Conservation (phyloP, 2,329 filamentous ascomycete genomes). For the Tolypocladium sp. region DNA sequence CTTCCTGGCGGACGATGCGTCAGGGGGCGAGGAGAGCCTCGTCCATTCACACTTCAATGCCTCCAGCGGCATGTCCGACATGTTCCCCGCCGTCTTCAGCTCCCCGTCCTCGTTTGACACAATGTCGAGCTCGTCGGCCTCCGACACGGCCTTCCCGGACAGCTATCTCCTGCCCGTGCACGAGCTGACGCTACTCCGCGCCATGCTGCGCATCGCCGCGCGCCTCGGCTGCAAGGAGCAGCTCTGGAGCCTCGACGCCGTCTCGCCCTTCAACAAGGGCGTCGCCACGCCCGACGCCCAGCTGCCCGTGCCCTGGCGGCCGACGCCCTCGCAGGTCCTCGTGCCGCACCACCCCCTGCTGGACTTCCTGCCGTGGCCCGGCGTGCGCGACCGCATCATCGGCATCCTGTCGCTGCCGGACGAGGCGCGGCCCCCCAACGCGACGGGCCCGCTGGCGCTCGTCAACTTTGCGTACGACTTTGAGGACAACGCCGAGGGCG, state of each 20-base stretch:
- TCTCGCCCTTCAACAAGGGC: conserved; percentile 35
- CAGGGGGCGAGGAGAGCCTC: conserved; percentile 2
- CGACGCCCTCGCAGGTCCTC: conserved; percentile 37
- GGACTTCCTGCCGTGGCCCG: conserved; percentile 50
- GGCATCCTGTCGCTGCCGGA: conserved; percentile 40
- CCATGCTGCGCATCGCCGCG: conserved; percentile 34
- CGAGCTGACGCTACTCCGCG: conserved; percentile 39
- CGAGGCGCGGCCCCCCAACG: conserved; percentile 34
- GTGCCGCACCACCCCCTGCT: conserved; percentile 48
- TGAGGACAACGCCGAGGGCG: conserved; percentile 43
- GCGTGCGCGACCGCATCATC: conserved; percentile 42
- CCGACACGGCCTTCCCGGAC: conserved; percentile 27
- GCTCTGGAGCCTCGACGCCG: conserved; percentile 36
- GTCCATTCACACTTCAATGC: background rate
- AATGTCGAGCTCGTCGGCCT: conserved; percentile 10
- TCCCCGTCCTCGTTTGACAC: conserved; percentile 10
- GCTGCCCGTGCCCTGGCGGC: conserved; percentile 38
- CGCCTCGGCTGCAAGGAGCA: conserved; percentile 31
- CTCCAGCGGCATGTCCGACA: conserved; percentile 1
- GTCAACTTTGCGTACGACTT: conserved; percentile 46
- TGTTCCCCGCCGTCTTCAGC: conserved; percentile 11
- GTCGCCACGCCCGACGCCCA: conserved; percentile 20
- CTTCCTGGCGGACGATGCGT: conserved; percentile 5
- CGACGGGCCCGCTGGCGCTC: conserved; percentile 35
- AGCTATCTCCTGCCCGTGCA: conserved; percentile 38